Evolutionary conservation across 139 green algal genomes (phyloP), one percentile per base, ranked within the genome.

Genomic region (Tetraselmis chui): DNA sequence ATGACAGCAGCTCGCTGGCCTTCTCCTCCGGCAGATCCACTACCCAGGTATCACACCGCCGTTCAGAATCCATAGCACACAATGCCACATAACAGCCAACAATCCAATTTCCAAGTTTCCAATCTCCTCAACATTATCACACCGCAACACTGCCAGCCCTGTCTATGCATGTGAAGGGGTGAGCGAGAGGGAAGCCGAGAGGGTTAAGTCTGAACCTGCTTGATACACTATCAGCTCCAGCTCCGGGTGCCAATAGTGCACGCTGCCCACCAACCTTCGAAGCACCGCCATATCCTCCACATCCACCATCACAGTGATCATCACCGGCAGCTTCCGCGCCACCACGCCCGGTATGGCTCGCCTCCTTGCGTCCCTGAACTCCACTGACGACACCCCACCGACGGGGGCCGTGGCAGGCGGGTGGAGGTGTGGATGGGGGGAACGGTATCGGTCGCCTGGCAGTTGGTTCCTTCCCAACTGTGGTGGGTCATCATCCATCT

Each of bases 231-330:
- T n/a, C 24, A 84, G 59, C 27, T n/a, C 2, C 23, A 80, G 29
- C 81, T 84, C 81, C 23, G 81, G 81, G 76, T 84, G 81, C 81
- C 81, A 84, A 28, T 81, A 28, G 76, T 84, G 81, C n/a, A 84
- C 31, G 81, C 74, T 81, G 28, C 81, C 81, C 28, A 84, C 81
- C 30, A 84, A 75, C 59, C 25, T 2, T 22, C 80, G 58, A 0
- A 83, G 28, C n/a, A 31, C n/a, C n/a, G 58, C 24, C 58, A 83
- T 58, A 1, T 31, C 32, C 59, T 29, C 59, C 25, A 26, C 28
- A 26, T 78, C 45, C 11, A 5, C 30, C n/a, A 32, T 2, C n/a
- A 58, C 11, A 2, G 80, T 79, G 59, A 83, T 27, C 23, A 83
- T 80, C 32, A 27, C 25, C 28, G 80, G 80, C 23, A 30, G 31